Evolutionary conservation across 1,139 yeast genomes (phyloP).

Genomic region (Candida pseudoviswanathii): DNA sequence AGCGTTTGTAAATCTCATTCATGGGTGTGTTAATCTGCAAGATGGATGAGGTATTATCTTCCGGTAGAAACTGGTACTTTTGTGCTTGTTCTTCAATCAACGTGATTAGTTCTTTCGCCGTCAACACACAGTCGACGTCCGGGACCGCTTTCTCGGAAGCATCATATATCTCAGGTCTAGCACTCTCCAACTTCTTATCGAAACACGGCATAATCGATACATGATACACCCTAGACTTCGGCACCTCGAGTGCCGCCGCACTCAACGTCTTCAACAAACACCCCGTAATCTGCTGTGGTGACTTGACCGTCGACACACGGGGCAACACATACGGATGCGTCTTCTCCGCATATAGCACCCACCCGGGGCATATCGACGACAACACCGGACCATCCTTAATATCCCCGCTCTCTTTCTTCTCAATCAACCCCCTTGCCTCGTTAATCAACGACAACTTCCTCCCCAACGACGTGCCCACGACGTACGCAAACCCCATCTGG

Average conservation of each 20-base stretch:
- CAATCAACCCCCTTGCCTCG: constrained; percentile 50
- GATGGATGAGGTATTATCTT: constrained; percentile 7
- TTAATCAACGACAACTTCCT: constrained; percentile 68
- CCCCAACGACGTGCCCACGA: constrained; percentile 86
- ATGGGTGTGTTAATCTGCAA: constrained; percentile 12
- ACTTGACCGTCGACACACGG: constrained; percentile 61
- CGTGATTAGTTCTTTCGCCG: constrained; percentile 84
- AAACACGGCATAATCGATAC: constrained; percentile 94
- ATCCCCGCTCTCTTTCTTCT: constrained; percentile 19
- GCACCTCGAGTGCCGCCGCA: constrained; percentile 37
- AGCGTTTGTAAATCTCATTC: constrained; percentile 29
- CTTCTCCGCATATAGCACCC: constrained; percentile 94
- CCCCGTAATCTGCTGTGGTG: constrained; percentile 95
- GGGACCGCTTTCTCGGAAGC: constrained; percentile 12
- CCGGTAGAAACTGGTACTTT: constrained; percentile 24
- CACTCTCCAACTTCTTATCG: constrained; percentile 94
- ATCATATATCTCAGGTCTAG: constrained; percentile 65
- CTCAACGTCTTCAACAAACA: constrained; percentile 64
- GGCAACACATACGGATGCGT: constrained; percentile 87
- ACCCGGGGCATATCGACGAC: constrained; percentile 89
- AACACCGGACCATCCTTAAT: constrained; percentile 45
- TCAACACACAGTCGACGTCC: constrained; percentile 93
- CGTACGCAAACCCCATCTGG: constrained; percentile 67
- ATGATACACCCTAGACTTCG: constrained; percentile 61
- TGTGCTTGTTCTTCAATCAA: constrained; percentile 55